These are phyloP conservation scores for Mucor plumbeus DNA, from an alignment of 371 early-diverging fungal genomes.

Conservation along the genomic window DNA sequence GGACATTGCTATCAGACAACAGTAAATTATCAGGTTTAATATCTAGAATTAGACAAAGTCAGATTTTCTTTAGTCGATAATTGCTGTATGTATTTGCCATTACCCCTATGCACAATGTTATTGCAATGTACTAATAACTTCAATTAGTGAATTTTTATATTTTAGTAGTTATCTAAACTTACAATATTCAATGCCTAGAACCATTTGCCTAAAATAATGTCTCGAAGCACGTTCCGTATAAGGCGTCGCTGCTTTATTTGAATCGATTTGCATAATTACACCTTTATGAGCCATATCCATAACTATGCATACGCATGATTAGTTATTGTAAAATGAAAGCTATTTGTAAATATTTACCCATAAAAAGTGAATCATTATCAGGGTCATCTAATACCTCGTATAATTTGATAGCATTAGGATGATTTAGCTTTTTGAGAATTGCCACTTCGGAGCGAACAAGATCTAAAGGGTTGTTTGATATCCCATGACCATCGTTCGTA, in stretches of 20 bases:
- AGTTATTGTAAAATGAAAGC: not conserved
- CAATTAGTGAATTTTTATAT: slow-evolving; percentile 26
- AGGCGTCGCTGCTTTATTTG: slow-evolving; percentile 53
- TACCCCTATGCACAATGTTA: slow-evolving; percentile 30
- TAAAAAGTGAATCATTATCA: slow-evolving; percentile 65
- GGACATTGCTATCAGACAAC: slow-evolving; percentile 75
- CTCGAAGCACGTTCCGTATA: slow-evolving; percentile 59
- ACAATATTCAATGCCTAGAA: slow-evolving; percentile 94
- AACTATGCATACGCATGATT: not conserved
- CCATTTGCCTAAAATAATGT: slow-evolving; percentile 78
- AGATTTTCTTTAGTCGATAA: not conserved
- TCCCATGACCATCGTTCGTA: not conserved
- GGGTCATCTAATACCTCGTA: slow-evolving; percentile 87
- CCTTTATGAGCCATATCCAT: slow-evolving; percentile 70
- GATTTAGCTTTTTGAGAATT: slow-evolving; percentile 84
- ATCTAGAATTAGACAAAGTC: slow-evolving; percentile 50
- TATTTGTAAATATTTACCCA: slow-evolving; percentile 31
- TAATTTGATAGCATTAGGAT: slow-evolving; percentile 76
- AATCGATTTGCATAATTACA: slow-evolving; percentile 68
- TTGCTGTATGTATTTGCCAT: not conserved
- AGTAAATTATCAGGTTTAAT: slow-evolving; percentile 99
- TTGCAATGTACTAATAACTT: slow-evolving; percentile 20
- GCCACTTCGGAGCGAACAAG: slow-evolving; percentile 85
- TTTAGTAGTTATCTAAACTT: slow-evolving; percentile 26
- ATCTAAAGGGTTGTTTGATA: slow-evolving; percentile 62